A percentile compares a stretch with the other conserved stretches of the same genome.
These are phyloP conservation scores for Chaetoceros muelleri DNA, from an alignment of 108 stramenopile genomes.

Conservation along the genomic window DNA sequence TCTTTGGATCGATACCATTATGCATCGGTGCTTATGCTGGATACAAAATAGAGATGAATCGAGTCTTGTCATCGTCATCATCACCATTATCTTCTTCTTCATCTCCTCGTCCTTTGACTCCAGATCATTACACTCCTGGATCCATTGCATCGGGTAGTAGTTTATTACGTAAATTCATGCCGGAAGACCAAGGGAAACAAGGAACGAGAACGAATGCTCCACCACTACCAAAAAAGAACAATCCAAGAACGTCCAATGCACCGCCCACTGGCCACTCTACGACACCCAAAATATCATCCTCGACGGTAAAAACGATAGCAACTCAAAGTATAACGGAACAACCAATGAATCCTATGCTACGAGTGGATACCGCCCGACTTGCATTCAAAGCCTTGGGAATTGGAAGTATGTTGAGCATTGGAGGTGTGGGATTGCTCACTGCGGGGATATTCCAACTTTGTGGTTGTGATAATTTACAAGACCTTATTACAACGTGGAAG, in stretches of 20 bases:
- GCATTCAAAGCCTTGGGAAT: constrained; percentile 22
- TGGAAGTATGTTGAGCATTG: constrained; percentile 22
- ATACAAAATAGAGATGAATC: constrained; percentile 11
- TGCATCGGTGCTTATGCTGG: constrained; percentile 30
- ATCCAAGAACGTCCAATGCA: too few species aligned
- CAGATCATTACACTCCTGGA: not conserved
- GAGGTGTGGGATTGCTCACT: constrained; percentile 19
- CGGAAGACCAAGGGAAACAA: not conserved
- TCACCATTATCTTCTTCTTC: too few species aligned
- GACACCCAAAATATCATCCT: not conserved
- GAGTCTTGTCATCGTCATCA: not conserved
- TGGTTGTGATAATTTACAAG: constrained; percentile 39
- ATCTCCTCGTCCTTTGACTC: too few species aligned
- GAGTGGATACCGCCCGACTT: constrained; percentile 17
- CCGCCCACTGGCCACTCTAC: too few species aligned
- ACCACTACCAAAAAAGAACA: too few species aligned
- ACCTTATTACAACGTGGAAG: constrained; percentile 28
- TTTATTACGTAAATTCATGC: not conserved
- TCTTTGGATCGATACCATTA: constrained; percentile 23
- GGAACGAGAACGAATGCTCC: not conserved
- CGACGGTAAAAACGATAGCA: not conserved
- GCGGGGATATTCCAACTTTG: constrained; percentile 26
- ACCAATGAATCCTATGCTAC: constrained; percentile 4
- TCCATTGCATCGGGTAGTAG: not conserved
- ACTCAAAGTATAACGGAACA: not conserved